Base-by-base conservation (phyloP, 306 rosid genomes). In the Medicago arabica region DNA sequence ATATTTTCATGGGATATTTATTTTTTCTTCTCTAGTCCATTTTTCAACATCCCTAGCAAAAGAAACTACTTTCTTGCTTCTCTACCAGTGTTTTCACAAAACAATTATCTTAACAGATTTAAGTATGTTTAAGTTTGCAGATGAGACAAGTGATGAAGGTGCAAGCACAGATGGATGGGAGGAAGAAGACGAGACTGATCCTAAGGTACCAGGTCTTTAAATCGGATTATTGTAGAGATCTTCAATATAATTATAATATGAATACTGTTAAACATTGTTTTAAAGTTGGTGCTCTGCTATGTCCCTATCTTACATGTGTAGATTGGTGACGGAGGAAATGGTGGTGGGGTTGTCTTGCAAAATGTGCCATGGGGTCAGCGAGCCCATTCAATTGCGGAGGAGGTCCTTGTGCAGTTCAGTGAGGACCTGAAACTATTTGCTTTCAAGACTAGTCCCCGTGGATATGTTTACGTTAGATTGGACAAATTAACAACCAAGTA, bases 321-420 rank as follows among this genome's bases (percentile, higher is more conserved):
- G 98, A 41, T 87, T 75, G 97, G 96, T 25, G 97, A 94, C 75
- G 97, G 97, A 31, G 97, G 95, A 6, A 87, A 76, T 64, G 97
- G 98, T 54, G 97, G 97, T 66, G 98, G 98, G 46, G 87, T 92
- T 76, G 82, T 83, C 75, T 80, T 95, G 72, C 89, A 87, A 75
- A 88, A 83, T 66, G 88, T 89, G 43, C 86, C 88, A 6, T 95
- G 97, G 98, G 98, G 97, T 31, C 89, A 90, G 69, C 88, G 36
- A 66, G 89, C 84, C 9, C 88, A 75, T 51, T 84, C 93, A 79
- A 84, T 92, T 75, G 97, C 98, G 39, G 80, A 44, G 28, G 91
- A 89, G 66, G 89, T 82, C 79, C 85, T 95, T 76, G 50, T 46
- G 62, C 81, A 82, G 72, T 86, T 89, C 62, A 71, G 76, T 19